Base-by-base conservation (phyloP, 129 eudicot species). In the Flaveria brownii region DNA sequence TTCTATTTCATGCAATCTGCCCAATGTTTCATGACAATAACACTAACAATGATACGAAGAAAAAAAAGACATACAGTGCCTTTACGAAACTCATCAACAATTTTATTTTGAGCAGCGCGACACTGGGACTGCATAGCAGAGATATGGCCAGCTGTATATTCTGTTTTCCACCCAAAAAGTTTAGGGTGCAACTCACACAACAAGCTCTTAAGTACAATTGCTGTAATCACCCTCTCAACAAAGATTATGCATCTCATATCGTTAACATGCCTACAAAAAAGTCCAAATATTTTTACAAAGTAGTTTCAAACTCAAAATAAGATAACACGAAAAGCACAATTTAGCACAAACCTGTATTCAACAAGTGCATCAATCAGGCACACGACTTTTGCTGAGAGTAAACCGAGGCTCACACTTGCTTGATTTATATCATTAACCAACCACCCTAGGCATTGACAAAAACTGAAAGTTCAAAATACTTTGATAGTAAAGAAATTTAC, bases 181-280 rank as follows among this genome's bases (percentile, higher is more conserved):
- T 85, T 74, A n/a, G 85, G 82, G 77, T 91, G 86, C 82, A 91
- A 76, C 72, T 86, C 92, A 56, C 69, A 76, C 57, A 91, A 82
- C 36, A 95, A 77, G 70, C 60, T 60, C 47, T 83, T 77, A 47
- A 95, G 86, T 54, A 86, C 99, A 76, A 86, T 83, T 1, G 99
- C 96, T 13, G 96, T 89, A 17, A 91, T 79, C 42, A 95, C 88
- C 80, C 99, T 83, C 55, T 95, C 87, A 13, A 91, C 97, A 80
- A 91, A 95, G 23, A 95, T 71, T n/a, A 95, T 89, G 57, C 99
- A 95, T 71, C 97, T 80, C 79, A 95, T 66, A 80, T 95, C 96
- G 54, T 85, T 78, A 14, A 72, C 23, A 45, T 82, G 66, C 81
- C 99, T 91, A 81, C 62, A 71, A 59, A n/a, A 80, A 54, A 9